A percentile compares a stretch with the other conserved stretches of the same genome.
These are phyloP conservation scores for Osmozyma mogii DNA, from an alignment of 805 yeast species.

Conservation along the genomic window DNA sequence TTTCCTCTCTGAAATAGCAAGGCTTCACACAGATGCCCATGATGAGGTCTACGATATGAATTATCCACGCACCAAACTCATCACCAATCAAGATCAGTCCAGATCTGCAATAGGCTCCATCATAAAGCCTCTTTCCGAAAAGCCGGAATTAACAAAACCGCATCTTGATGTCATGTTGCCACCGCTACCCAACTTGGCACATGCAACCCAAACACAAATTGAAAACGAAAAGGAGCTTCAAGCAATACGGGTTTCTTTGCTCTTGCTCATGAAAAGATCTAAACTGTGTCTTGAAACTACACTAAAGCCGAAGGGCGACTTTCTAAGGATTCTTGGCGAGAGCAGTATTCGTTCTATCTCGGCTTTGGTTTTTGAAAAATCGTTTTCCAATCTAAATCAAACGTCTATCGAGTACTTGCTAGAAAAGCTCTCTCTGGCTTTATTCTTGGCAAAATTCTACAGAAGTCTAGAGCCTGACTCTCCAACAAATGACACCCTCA, in stretches of 20 bases:
- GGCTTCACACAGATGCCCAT: slow-evolving; percentile 24
- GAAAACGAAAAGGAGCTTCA: slow-evolving; percentile 8
- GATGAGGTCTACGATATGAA: slow-evolving; percentile 28
- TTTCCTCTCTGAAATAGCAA: slow-evolving; percentile 30
- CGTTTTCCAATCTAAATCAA: slow-evolving; percentile 45
- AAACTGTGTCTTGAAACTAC: slow-evolving; percentile 50
- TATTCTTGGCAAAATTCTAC: slow-evolving; percentile 37
- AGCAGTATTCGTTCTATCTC: slow-evolving; percentile 47
- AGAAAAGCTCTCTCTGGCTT: slow-evolving; percentile 34
- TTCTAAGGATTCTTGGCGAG: slow-evolving; percentile 43
- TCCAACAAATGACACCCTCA: slow-evolving; percentile 24
- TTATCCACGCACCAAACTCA: slow-evolving; percentile 22
- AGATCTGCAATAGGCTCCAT: slow-evolving; percentile 41
- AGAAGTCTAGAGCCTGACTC: slow-evolving; percentile 39
- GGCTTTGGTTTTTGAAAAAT: slow-evolving; percentile 56
- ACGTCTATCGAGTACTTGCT: slow-evolving; percentile 48
- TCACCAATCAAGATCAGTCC: slow-evolving; percentile 31
- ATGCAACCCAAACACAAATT: slow-evolving; percentile 1
- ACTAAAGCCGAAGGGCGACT: slow-evolving; percentile 31
- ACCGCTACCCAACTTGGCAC: slow-evolving; percentile 4
- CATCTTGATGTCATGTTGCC: slow-evolving; percentile 5
- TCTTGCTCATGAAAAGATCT: slow-evolving; percentile 45
- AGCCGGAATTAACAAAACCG: neutral
- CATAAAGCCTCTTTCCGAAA: slow-evolving; percentile 33
- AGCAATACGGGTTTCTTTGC: slow-evolving; percentile 5